Conservation (phyloP, 768 basidiomycete species). For the Pulveroboletus ravenelii region DNA sequence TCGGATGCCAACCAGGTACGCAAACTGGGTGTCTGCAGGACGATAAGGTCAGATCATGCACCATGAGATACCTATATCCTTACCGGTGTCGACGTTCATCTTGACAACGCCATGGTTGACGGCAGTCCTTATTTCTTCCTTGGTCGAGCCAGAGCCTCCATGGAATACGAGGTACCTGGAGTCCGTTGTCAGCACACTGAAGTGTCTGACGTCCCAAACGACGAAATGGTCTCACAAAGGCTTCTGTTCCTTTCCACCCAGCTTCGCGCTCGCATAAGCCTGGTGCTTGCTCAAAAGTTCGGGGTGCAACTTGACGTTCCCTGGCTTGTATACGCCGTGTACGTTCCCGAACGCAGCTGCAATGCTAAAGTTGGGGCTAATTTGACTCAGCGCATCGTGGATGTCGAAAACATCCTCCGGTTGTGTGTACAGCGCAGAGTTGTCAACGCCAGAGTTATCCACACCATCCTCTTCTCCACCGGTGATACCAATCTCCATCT, state of each 20-base stretch:
- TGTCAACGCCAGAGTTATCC: conserved; percentile 95
- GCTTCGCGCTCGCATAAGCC: conserved; percentile 60
- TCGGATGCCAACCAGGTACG: conserved; percentile 83
- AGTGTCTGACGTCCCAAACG: neutral
- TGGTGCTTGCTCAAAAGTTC: conserved; percentile 93
- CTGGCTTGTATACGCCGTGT: conserved; percentile 98
- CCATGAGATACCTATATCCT: neutral
- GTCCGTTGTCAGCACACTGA: neutral
- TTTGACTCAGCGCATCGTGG: conserved; percentile 72
- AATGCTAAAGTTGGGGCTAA: conserved; percentile 93
- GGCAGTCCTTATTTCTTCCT: conserved; percentile 91
- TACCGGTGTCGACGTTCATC: conserved; percentile 96
- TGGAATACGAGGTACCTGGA: conserved; percentile 97
- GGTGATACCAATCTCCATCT: conserved; percentile 99
- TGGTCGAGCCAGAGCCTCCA: conserved; percentile 96
- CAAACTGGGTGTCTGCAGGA: conserved; percentile 75
- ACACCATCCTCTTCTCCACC: conserved; percentile 99
- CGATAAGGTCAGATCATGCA: conserved; percentile 2
- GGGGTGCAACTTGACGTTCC: conserved; percentile 92
- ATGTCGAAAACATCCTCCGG: conserved; percentile 95
- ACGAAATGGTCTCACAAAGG: conserved; percentile 62
- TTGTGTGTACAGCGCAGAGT: conserved; percentile 92
- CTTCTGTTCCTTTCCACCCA: conserved; percentile 57
- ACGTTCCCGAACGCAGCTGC: conserved; percentile 99
- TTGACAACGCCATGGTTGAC: conserved; percentile 93